Conservation (phyloP, 2,329 filamentous ascomycete genomes). For the Fusarium sp. region DNA sequence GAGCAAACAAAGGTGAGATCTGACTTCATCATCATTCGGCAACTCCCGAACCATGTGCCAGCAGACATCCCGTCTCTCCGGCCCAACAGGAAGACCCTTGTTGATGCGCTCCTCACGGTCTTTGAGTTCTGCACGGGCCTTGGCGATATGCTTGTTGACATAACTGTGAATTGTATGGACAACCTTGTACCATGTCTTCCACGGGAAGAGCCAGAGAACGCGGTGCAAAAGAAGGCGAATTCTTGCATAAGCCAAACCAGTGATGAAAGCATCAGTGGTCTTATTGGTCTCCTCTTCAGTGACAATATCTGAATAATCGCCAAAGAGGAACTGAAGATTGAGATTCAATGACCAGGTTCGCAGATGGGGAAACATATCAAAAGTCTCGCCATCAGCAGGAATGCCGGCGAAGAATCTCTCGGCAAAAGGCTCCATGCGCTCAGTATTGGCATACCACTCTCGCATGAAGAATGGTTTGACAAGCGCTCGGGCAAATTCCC, state of each 20-base stretch:
- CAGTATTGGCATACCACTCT: background rate
- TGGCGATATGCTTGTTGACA: slow-evolving; percentile 5
- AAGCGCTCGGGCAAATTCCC: background rate
- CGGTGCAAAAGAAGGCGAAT: background rate
- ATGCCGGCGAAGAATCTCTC: background rate
- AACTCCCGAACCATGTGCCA: slow-evolving; percentile 5
- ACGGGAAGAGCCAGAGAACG: background rate
- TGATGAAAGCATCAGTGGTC: background rate
- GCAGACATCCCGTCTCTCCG: background rate
- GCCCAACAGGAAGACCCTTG: background rate
- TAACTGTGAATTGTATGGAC: slow-evolving; percentile 1
- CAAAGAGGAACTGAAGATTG: background rate
- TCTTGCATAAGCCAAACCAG: background rate
- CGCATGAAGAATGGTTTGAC: slow-evolving; percentile 7
- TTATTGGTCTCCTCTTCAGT: background rate
- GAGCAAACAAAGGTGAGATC: slow-evolving; percentile 3
- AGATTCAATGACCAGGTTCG: background rate
- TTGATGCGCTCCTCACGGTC: background rate
- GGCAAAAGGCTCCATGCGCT: background rate
- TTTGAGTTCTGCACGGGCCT: slow-evolving; percentile 4
- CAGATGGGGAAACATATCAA: background rate
- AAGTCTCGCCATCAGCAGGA: background rate
- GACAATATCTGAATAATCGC: background rate
- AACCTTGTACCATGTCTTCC: slow-evolving; percentile 6
- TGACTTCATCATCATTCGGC: background rate